Evolutionary conservation across 176 grass and related monocot species (phyloP), one percentile per base, ranked within the genome.

Genomic region (Poa annua): DNA sequence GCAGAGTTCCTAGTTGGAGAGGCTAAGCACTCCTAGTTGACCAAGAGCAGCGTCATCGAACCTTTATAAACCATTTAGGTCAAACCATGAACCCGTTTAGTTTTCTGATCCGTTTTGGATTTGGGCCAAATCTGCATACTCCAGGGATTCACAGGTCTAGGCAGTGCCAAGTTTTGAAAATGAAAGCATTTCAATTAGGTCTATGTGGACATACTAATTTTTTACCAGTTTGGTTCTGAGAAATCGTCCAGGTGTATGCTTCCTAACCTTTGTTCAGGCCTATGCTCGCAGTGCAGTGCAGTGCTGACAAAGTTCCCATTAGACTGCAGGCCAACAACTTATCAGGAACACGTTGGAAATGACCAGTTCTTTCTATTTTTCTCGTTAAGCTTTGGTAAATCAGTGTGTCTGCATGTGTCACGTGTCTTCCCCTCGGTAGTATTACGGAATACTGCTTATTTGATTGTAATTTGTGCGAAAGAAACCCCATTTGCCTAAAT

Each of bases 391-490:
- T 69, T 63, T 69, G 42, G 22, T 49, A 79, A 61, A 64, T 12
- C 48, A 61, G 12, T 80, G 32, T 33, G 35, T 65, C 44, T 50
- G 4, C 16, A 22, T 21, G 33, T 56, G 35, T 39, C 33, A 44
- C 11, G 8, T 57, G 22, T 76, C 42, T 47, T 2, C 21, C 13
- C 44, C 44, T 50, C 24, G 45, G 39, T 15, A 60, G 22, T 45
- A 75, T 66, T 47, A 76, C 12, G 24, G 42, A 67, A 65, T 64
- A 41, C 24, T 76, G 36, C 62, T 87, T 25, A 25, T 24, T 49
- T 45, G 72, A 32, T 76, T 19, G 26, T n/a, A 44, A 42, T 39
- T 48, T 63, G 77, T 24, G 41, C 41, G n/a, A 19, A 64, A 64
- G 49, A 65, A 49, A 26, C 35, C 20, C 6, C 14, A 24, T 61